Evolutionary conservation across 2,329 filamentous ascomycete species (phyloP), one percentile per base, ranked within the genome.

Genomic region (Xylaria hypoxylon): DNA sequence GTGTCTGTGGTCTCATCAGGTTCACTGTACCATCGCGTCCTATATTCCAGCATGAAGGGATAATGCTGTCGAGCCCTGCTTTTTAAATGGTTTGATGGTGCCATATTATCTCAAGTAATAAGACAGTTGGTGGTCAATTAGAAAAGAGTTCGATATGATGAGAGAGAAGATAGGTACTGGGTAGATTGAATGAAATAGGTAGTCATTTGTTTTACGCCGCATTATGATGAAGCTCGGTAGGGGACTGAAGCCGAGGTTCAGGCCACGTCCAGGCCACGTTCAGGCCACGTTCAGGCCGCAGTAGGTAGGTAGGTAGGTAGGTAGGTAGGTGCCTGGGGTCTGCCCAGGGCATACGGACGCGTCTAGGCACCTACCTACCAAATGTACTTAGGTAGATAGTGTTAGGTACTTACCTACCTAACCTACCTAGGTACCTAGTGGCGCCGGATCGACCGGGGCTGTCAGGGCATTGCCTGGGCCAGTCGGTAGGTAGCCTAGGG

Each of bases 11-110:
- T 22, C 31, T 47, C 33, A 22, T 38, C 11, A 13, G 45, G 59
- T 48, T 53, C 17, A 47, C 70, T 81, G 75, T 74, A 94, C 94
- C 94, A 97, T 88, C 94, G 82, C 67, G 94, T 96, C 63, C 93
- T 86, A 77, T 97, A 97, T 71, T 96, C 92, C 31, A 95, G 85
- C 47, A 89, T 82, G 77, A 90, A 97, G 53, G 85, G 84, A 79
- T 97, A 97, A 79, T 97, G 92, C 44, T 81, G 81, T 68, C 92
- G 86, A 52, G 80, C 85, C 53, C 91, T 87, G 68, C 81, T 81
- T 79, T 92, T 94, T 55, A 89, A 81, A 38, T 78, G 68, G 11
- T 75, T 75, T 50, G 74, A 71, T 19, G 72, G 70, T 11, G 77
- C 69, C 80, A 82, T 82, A 55, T 50, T 64, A 44, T 47, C 56